A percentile compares a stretch with the other conserved stretches of the same genome.
Evolutionary conservation across 768 basidiomycete species (phyloP).

Genomic region (Paxillus involutus): DNA sequence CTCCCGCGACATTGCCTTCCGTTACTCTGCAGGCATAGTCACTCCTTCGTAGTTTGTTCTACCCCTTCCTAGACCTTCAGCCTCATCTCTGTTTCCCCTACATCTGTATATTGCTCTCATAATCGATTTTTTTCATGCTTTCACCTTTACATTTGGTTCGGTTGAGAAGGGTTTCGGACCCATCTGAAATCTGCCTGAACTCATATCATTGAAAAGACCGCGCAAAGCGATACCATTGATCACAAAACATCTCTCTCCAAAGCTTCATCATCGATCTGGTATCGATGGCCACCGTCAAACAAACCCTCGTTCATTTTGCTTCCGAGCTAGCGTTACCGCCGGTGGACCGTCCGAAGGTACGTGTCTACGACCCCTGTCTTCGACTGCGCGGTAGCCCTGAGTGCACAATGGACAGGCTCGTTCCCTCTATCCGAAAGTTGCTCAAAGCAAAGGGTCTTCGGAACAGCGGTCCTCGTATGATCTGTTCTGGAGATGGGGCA

Average conservation of each 20-base stretch:
- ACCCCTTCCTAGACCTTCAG: conserved; percentile 3
- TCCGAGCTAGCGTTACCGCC: conserved; percentile 32
- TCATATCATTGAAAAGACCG: background rate
- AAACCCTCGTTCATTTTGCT: conserved; percentile 32
- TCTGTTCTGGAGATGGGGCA: conserved; percentile 36
- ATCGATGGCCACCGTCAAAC: conserved; percentile 23
- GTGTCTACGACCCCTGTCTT: background rate
- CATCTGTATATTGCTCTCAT: conserved; percentile 7
- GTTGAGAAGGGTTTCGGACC: background rate
- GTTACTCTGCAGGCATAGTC: background rate
- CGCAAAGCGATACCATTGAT: background rate
- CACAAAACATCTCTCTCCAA: background rate
- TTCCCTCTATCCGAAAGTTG: conserved; percentile 40
- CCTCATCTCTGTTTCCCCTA: conserved; percentile 6
- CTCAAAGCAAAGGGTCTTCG: conserved; percentile 36
- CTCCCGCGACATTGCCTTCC: background rate
- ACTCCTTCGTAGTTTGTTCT: background rate
- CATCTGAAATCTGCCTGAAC: conserved; percentile 12
- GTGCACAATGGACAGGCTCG: conserved; percentile 14
- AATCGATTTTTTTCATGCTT: conserved; percentile 9
- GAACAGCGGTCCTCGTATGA: conserved; percentile 36
- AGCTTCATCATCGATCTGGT: conserved; percentile 11
- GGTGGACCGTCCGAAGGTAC: conserved; percentile 30
- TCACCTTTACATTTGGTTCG: background rate
- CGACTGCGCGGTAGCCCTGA: background rate